phyloP scores from a whole-genome alignment of 345 rosid species.

The Aquilaria yunnanensis region DNA sequence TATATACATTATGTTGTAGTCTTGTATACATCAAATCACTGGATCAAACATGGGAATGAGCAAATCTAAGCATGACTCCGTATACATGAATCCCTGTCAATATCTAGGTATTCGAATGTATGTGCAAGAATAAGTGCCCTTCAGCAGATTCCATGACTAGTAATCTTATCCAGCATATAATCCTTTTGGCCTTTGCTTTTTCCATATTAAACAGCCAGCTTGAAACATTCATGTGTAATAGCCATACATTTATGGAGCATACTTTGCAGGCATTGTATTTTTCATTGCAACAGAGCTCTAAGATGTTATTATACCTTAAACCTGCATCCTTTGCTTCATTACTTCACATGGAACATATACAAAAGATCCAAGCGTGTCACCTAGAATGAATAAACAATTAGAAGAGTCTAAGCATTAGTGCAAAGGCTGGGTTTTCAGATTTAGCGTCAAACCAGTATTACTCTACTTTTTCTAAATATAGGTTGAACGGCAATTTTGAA shows the following conservation, averaged over 20 bases:
- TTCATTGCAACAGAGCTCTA: conserved; percentile 54
- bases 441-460: too few relatives aligned
- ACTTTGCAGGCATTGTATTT: conserved; percentile 29
- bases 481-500: too few relatives aligned
- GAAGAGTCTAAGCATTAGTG: conserved; percentile 13
- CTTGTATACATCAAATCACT: too few relatives aligned
- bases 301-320: conserved; percentile 89
- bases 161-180: conserved; percentile 73
- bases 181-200: conserved; percentile 80
- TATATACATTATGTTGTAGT: too few relatives aligned
- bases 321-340: conserved; percentile 96
- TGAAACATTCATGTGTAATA: conserved; percentile 85
- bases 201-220: conserved; percentile 78
- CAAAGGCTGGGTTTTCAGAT: too few relatives aligned
- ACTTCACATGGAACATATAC: conserved; percentile 96
- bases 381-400: conserved; percentile 39
- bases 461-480: too few relatives aligned
- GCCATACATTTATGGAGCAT: conserved; percentile 55
- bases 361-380: conserved; percentile 94
- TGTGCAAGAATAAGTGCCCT: too few relatives aligned
- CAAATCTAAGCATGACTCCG: too few relatives aligned
- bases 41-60: too few relatives aligned
- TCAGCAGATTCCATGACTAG: not conserved
- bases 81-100: too few relatives aligned
- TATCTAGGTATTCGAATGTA: too few relatives aligned